Base-by-base conservation (phyloP, 306 rosid genomes). In the Acacia melanoxylon region DNA sequence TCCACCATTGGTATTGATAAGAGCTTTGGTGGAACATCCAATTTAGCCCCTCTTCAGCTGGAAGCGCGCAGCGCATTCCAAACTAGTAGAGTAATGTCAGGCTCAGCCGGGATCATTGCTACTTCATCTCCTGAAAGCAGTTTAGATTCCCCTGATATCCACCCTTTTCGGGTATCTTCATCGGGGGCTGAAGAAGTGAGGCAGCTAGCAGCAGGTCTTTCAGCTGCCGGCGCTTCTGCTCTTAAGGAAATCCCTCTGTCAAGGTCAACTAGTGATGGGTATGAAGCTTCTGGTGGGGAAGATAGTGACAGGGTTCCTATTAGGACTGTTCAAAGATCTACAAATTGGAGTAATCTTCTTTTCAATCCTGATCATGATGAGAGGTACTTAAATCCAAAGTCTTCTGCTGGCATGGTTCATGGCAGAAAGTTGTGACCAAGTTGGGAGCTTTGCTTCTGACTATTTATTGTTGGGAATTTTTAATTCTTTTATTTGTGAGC, bases 251-350 rank as follows among this genome's bases (percentile, higher is more conserved):
- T 88, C 80, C 98, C 95, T 22, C 74, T 93, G 61, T 93, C 98
- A 71, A 90, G 97, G 85, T 95, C 98, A 29, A 90, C 97, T 7
- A 95, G 98, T 83, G 98, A 95, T 84, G 98, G 98, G 12, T 95
- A 95, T 54, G 98, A 95, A n/a, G 97, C 98, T 4, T 95, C 98
- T 11, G 98, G 98, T 2, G 98, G 98, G 76, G 98, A 95, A 83
- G 98, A 95, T 20, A 95, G 98, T 51, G 98, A 95, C 77, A 90
- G 85, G 41, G 86, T 93, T 84, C 92, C 98, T n/a, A 79, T 91
- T n/a, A 86, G 95, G 85, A 88, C 89, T 59, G 78, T 81, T 56
- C 92, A 88, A 49, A 91, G 97, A 77, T 83, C 97, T 1, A 82
- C 92, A 13, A 87, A 88, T 80, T 90, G 97, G 98, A 91, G 80